Evolutionary conservation across 1,139 yeast species (phyloP), one percentile per base, ranked within the genome.

Genomic region (Pichia sp.): DNA sequence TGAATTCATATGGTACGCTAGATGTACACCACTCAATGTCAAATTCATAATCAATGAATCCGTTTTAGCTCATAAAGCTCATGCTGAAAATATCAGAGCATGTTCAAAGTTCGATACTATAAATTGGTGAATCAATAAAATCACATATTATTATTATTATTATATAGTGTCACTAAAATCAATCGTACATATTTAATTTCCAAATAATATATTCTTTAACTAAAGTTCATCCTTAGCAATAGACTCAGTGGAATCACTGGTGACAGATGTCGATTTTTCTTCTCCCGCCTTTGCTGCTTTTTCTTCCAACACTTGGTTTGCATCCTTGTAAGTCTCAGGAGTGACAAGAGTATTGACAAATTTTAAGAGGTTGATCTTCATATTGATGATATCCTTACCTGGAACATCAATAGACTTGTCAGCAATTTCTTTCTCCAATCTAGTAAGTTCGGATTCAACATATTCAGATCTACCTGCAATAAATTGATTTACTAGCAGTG

Each of bases 1-100:
- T 12, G 81, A 84, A 52, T 77, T 81, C 46, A 74, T 88, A 28
- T 88, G 97, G 96, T 66, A 86, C 55, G 97, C 95, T 1, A 71
- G 91, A 50, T 82, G 93, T 45, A 69, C 74, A 4, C 97, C 97
- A 9, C 70, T 70, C 39, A 85, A 86, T 54, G 85, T 80, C 17
- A 69, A 70, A 42, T 79, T 84, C 1, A 77, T 91, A 14, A 75
- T 89, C 6, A 83, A 86, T 42, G 80, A 84, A 53, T 80, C 93
- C 23, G 69, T 85, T 28, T 52, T 79, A 25, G 71, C 74, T 26
- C 89, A 86, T 2, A 74, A 72, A 47, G 85, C 84, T 5, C 81
- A 84, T 72, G 84, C 91, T 0, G 79, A 79, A 12, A 63, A 77
- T 44, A 71, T 82, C n/a, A 67, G 95, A 51, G 67, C 75, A 28